Conservation (phyloP, 1,284 basidiomycete genomes). For the Ganoderma lucidum region DNA sequence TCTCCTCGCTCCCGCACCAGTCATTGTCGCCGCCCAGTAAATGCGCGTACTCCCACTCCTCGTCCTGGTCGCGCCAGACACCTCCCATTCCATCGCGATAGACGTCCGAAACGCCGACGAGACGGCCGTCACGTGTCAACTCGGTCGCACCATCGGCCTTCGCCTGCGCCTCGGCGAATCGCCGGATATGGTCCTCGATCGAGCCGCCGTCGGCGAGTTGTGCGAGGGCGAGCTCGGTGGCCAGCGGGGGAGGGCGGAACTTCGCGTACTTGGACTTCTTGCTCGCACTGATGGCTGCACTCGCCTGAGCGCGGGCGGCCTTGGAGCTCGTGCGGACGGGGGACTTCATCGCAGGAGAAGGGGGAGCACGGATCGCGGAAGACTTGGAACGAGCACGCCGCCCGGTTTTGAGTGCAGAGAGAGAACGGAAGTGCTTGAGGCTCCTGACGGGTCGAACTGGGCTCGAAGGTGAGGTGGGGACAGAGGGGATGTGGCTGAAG, state of each 20-base stretch:
- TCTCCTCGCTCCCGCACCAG: constrained; percentile 34
- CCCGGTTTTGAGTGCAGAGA: constrained; percentile 37
- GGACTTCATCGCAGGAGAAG: constrained; percentile 27
- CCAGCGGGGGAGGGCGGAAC: constrained; percentile 57
- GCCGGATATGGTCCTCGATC: constrained; percentile 62
- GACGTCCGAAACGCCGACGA: constrained; percentile 54
- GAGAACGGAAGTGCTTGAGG: constrained; percentile 42
- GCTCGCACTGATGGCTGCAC: constrained; percentile 34
- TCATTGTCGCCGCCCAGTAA: constrained; percentile 52
- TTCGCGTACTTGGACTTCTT: constrained; percentile 56
- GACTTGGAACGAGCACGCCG: constrained; percentile 37
- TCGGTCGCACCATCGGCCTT: constrained; percentile 45
- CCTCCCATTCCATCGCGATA: constrained; percentile 66
- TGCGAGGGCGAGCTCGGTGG: constrained; percentile 69
- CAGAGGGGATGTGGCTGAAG: constrained; percentile 20
- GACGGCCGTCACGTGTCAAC: constrained; percentile 36
- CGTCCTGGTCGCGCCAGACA: constrained; percentile 76
- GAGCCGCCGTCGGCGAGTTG: constrained; percentile 72
- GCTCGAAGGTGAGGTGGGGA: constrained; percentile 23
- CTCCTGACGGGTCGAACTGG: constrained; percentile 32
- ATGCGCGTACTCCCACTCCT: constrained; percentile 71
- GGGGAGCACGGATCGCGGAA: constrained; percentile 32
- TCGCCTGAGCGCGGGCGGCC: constrained; percentile 31
- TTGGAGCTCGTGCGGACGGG: constrained; percentile 22
- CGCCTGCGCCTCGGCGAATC: constrained; percentile 63